A percentile compares a stretch with the other conserved stretches of the same genome.
Conservation (phyloP, 208 protist genomes). For the Trypanosoma congolense region DNA sequence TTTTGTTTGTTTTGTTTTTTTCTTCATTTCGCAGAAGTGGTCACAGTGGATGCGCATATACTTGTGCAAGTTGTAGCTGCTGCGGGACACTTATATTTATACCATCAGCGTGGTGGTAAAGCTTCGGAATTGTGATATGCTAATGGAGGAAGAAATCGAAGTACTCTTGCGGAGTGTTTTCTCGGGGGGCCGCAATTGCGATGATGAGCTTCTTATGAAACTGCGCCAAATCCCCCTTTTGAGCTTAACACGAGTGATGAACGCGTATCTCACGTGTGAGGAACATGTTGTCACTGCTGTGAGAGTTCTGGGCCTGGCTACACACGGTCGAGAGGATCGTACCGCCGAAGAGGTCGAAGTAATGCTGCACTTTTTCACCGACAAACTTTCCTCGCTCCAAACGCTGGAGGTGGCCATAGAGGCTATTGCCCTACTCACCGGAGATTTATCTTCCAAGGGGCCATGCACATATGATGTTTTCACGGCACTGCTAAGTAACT, state of each 20-base stretch:
- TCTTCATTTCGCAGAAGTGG: too few species aligned
- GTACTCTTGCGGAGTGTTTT: background rate
- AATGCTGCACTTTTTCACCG: slow-evolving; percentile 49
- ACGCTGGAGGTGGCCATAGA: slow-evolving; percentile 30
- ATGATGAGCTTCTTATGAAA: slow-evolving; percentile 25
- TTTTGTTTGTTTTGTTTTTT: too few species aligned
- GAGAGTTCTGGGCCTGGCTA: slow-evolving; percentile 29
- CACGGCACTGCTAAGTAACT: slow-evolving; percentile 13
- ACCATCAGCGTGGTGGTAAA: background rate
- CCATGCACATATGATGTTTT: slow-evolving; percentile 18
- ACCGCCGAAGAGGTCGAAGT: slow-evolving; percentile 31
- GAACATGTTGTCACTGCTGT: slow-evolving; percentile 39
- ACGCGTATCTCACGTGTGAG: slow-evolving; percentile 33
- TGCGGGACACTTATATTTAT: too few species aligned
- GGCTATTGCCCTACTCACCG: slow-evolving; percentile 30
- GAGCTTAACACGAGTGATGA: slow-evolving; percentile 38
- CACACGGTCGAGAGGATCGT: slow-evolving; percentile 24
- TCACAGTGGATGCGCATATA: too few species aligned
- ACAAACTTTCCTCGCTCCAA: slow-evolving; percentile 35
- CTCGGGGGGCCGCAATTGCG: slow-evolving; percentile 1
- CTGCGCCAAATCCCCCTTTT: slow-evolving; percentile 39
- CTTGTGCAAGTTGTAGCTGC: too few species aligned
- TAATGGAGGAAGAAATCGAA: background rate
- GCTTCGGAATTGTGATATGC: background rate
- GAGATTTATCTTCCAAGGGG: slow-evolving; percentile 17